phyloP scores from a whole-genome alignment of 1,139 yeast genomes.

The Saccharomyces uvarum region DNA sequence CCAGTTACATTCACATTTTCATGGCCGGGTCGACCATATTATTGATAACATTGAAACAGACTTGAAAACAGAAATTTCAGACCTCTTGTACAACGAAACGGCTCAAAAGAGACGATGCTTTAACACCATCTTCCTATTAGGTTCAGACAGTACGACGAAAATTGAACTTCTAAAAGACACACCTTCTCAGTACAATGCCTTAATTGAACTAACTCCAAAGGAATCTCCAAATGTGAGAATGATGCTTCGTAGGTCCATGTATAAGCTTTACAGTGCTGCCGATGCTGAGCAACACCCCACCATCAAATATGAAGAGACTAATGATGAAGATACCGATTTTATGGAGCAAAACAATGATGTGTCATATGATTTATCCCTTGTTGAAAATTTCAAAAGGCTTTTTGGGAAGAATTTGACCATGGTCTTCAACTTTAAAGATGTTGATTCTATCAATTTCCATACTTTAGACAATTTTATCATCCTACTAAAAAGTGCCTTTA shows the following conservation, averaged over 20 bases:
- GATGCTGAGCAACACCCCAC: constrained; percentile 13
- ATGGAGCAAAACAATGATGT: constrained; percentile 12
- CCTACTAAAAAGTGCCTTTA: constrained; percentile 24
- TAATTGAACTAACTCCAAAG: constrained; percentile 29
- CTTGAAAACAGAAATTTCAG: constrained; percentile 22
- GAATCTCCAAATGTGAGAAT: constrained; percentile 33
- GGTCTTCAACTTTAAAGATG: constrained; percentile 30
- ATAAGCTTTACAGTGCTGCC: constrained; percentile 24
- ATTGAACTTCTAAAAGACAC: constrained; percentile 20
- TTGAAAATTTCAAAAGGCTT: constrained; percentile 24
- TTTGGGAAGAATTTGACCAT: constrained; percentile 25
- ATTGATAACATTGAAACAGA: constrained; percentile 26
- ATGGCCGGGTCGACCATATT: constrained; percentile 26
- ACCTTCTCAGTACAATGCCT: constrained; percentile 12
- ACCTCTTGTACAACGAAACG: constrained; percentile 14
- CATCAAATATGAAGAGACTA: constrained; percentile 6
- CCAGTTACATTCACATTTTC: constrained; percentile 29
- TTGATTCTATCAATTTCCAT: constrained; percentile 27
- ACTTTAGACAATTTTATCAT: constrained; percentile 26
- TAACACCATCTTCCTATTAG: constrained; percentile 28
- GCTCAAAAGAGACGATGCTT: constrained; percentile 15
- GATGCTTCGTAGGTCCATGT: constrained; percentile 32
- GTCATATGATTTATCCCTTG: constrained; percentile 28
- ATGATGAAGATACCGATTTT: constrained; percentile 4
- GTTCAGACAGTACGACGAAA: constrained; percentile 29